Conservation (phyloP, 2,329 filamentous ascomycete species). For the Gremmenia infestans region DNA sequence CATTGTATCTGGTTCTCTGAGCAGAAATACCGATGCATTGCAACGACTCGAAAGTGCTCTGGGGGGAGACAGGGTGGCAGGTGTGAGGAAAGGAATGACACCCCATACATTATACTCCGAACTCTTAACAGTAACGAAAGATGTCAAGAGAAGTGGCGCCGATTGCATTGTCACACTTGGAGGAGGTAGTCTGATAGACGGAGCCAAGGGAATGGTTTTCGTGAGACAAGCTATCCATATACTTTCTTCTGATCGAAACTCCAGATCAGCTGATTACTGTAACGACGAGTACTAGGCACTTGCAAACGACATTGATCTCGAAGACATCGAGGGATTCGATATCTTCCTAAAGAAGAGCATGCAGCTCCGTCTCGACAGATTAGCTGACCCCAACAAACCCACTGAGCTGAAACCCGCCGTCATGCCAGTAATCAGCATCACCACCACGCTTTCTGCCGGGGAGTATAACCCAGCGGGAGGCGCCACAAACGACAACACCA, state of each 20-base stretch:
- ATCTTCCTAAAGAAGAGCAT: not conserved
- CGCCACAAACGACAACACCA: conserved; percentile 28
- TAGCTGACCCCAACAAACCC: not conserved
- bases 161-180: conserved; percentile 37
- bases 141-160: not conserved
- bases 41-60: conserved; percentile 19
- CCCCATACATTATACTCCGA: conserved; percentile 26
- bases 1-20: conserved; percentile 25
- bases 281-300: conserved; percentile 28
- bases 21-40: conserved; percentile 26
- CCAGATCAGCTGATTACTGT: not conserved
- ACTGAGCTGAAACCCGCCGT: not conserved
- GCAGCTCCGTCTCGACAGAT: not conserved
- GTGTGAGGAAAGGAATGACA: conserved; percentile 23
- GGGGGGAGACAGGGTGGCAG: conserved; percentile 19
- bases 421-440: conserved; percentile 33
- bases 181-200: conserved; percentile 25
- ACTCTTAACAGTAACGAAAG: conserved; percentile 19
- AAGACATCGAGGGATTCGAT: not conserved
- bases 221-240: not conserved
- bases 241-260: not conserved
- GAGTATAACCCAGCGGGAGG: conserved; percentile 35
- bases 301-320: conserved; percentile 36
- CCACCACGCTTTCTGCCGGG: conserved; percentile 35
- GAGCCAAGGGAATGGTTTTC: conserved; percentile 22